Percentiles rank a stretch among this genome's conserved stretches.
Conservation (phyloP, 768 basidiomycete species). For the Heimioporus sp. region DNA sequence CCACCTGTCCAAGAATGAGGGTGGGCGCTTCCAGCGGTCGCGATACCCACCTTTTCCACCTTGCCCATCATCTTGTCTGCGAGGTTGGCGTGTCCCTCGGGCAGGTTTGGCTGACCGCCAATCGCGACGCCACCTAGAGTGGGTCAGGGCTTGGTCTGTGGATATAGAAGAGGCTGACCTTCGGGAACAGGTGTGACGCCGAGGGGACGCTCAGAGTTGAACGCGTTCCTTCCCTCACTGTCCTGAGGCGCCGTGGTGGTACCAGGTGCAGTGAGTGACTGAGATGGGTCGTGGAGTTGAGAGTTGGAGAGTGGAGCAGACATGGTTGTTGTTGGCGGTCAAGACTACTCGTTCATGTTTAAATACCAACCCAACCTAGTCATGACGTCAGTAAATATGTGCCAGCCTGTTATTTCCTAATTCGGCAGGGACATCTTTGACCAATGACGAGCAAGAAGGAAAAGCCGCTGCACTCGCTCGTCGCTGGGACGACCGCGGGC, state of each 20-base stretch:
- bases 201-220: constrained; percentile 34
- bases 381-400: constrained; percentile 11
- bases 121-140: constrained; percentile 25
- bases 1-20: constrained; percentile 33
- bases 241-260: not conserved
- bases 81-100: constrained; percentile 39
- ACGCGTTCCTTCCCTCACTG: constrained; percentile 20
- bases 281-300: constrained; percentile 46
- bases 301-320: constrained; percentile 31
- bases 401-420: constrained; percentile 2
- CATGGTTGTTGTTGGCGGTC: not conserved
- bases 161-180: constrained; percentile 20
- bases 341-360: constrained; percentile 10
- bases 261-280: constrained; percentile 42
- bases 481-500: constrained; percentile 91
- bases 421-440: not conserved
- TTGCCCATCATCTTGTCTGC: constrained; percentile 60
- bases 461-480: constrained; percentile 80
- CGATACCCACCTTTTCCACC: constrained; percentile 46
- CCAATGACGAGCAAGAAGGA: constrained; percentile 61
- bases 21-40: not conserved
- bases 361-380: not conserved
- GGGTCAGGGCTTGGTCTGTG: not conserved
- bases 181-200: constrained; percentile 35
- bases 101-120: constrained; percentile 18